Evolutionary conservation across 1,284 basidiomycete species (phyloP).

Genomic region (Austroboletus novae-zelandiae): DNA sequence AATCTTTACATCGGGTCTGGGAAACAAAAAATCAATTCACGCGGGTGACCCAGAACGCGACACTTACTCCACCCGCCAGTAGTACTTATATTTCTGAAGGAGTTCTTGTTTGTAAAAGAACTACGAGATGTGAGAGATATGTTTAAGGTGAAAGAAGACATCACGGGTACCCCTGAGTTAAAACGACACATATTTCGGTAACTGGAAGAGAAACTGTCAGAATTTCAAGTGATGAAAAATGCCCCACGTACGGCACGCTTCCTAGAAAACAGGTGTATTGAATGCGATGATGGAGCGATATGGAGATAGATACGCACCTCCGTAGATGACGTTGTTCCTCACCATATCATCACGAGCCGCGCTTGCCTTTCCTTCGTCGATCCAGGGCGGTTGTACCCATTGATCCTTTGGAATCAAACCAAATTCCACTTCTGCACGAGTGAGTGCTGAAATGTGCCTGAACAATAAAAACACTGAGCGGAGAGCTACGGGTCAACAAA

Average conservation of each 20-base stretch:
- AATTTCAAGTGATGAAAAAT: conserved; percentile 2
- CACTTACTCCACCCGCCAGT: conserved; percentile 80
- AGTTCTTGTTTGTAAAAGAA: conserved; percentile 87
- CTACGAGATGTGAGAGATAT: conserved; percentile 37
- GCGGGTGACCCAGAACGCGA: background rate
- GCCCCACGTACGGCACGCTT: conserved; percentile 56
- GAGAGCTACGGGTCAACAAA: background rate
- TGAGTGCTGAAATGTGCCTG: conserved; percentile 67
- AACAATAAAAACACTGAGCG: conserved; percentile 5
- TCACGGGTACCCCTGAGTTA: conserved; percentile 78
- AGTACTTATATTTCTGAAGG: conserved; percentile 82
- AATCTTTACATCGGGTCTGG: conserved; percentile 79
- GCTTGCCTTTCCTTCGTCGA: conserved; percentile 75
- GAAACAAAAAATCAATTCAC: background rate
- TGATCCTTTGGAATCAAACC: conserved; percentile 80
- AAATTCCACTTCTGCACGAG: conserved; percentile 69
- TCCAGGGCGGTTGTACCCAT: conserved; percentile 86
- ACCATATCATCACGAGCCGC: conserved; percentile 77
- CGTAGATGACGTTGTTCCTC: conserved; percentile 84
- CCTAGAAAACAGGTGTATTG: conserved; percentile 36
- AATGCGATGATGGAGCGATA: background rate
- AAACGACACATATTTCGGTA: conserved; percentile 94
- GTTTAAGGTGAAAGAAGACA: background rate
- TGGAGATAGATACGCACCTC: conserved; percentile 46
- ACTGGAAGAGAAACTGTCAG: conserved; percentile 32